These are phyloP conservation scores for Ramalina peruviana DNA, from an alignment of 495 filamentous ascomycete species.

Conservation along the genomic window DNA sequence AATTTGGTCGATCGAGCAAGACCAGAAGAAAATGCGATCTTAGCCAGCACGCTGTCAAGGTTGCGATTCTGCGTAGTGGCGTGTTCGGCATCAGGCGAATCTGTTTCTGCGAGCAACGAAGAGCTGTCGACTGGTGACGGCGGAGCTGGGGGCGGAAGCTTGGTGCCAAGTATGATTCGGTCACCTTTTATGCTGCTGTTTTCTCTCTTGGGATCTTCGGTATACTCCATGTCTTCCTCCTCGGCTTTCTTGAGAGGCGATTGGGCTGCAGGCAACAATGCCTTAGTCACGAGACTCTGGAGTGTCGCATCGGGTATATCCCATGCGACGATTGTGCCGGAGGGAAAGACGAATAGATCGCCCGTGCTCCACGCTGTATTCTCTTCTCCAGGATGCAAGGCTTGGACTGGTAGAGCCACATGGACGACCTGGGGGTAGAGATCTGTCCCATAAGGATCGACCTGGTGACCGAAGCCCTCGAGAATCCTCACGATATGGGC, in stretches of 20 bases:
- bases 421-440: constrained; percentile 56
- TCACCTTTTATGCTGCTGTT: constrained; percentile 74
- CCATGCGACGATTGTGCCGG: constrained; percentile 91
- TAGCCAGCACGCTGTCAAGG: constrained; percentile 70
- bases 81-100: constrained; percentile 17
- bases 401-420: constrained; percentile 44
- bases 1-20: constrained; percentile 92
- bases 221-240: constrained; percentile 80
- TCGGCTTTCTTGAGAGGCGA: constrained; percentile 60
- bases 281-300: constrained; percentile 55
- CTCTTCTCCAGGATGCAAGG: constrained; percentile 41
- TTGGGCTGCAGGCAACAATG: constrained; percentile 60
- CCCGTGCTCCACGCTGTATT: constrained; percentile 53
- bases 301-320: constrained; percentile 58
- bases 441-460: constrained; percentile 45
- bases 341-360: constrained; percentile 94
- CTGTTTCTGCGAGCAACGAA: constrained; percentile 4
- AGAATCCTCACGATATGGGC: constrained; percentile 55
- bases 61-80: constrained; percentile 20
- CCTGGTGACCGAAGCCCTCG: constrained; percentile 50
- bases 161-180: constrained; percentile 80
- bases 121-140: not conserved
- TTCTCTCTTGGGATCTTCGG: constrained; percentile 60
- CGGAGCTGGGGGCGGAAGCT: constrained; percentile 11
- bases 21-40: constrained; percentile 92